These are phyloP conservation scores for Claviceps digitariae DNA, from an alignment of 2,329 filamentous ascomycete genomes.

Conservation along the genomic window DNA sequence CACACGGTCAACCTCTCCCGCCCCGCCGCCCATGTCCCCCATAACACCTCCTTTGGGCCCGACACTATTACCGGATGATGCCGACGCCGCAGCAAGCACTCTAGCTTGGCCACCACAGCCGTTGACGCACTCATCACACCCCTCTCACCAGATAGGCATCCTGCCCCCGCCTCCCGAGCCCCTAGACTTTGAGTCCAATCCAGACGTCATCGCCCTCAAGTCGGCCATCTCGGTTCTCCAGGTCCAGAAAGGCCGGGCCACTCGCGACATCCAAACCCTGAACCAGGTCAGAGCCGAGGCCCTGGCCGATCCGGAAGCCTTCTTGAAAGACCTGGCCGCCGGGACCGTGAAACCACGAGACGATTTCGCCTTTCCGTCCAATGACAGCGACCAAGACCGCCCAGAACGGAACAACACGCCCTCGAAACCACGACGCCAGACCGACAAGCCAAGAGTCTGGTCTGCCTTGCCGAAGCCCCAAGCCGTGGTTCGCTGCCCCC, in stretches of 20 bases:
- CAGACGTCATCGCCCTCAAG: slow-evolving; percentile 76
- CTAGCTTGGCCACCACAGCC: slow-evolving; percentile 18
- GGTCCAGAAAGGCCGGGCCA: slow-evolving; percentile 67
- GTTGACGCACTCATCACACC: slow-evolving; percentile 31
- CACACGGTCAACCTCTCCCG: slow-evolving; percentile 30
- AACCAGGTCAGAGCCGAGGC: slow-evolving; percentile 58
- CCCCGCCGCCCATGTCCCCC: slow-evolving; percentile 38
- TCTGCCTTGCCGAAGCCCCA: slow-evolving; percentile 61
- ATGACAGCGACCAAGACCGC: slow-evolving; percentile 18
- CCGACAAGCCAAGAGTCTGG: slow-evolving; percentile 30
- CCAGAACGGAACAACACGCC: no score
- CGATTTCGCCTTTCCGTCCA: slow-evolving; percentile 9
- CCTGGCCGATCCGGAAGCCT: slow-evolving; percentile 55
- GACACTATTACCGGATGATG: slow-evolving; percentile 16
- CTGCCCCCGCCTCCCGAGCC: slow-evolving; percentile 35
- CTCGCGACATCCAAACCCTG: slow-evolving; percentile 59
- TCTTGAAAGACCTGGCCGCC: slow-evolving; percentile 51
- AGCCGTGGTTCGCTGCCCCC: slow-evolving; percentile 71
- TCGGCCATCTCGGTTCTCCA: slow-evolving; percentile 79
- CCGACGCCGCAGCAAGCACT: slow-evolving; percentile 4
- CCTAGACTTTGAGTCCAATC: slow-evolving; percentile 51
- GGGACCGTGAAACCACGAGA: slow-evolving; percentile 38
- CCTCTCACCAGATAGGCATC: slow-evolving; percentile 23
- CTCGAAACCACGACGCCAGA: slow-evolving; percentile 15
- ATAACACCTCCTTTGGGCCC: slow-evolving; percentile 37